A percentile compares a stretch with the other conserved stretches of the same genome.
phyloP scores from a whole-genome alignment of 495 filamentous ascomycete species.

The Xylaria scruposa region DNA sequence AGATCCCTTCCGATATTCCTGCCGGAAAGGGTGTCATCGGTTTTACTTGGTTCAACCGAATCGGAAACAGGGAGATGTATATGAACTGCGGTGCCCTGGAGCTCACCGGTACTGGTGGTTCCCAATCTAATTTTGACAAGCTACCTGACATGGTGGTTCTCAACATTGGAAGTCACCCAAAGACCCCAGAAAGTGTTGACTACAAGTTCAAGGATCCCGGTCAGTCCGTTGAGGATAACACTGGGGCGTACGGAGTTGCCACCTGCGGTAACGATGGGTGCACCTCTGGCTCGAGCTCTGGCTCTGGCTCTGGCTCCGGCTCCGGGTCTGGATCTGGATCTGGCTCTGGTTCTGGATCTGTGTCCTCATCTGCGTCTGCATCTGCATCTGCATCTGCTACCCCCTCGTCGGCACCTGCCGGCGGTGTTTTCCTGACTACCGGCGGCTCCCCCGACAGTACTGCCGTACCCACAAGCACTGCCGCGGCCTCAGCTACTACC shows the following conservation, averaged over 20 bases:
- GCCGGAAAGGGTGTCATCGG: constrained; percentile 72
- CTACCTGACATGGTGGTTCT: constrained; percentile 83
- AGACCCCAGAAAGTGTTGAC: constrained; percentile 52
- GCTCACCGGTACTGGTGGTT: constrained; percentile 61
- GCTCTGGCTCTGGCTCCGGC: constrained; percentile 28
- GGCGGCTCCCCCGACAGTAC: constrained; percentile 16
- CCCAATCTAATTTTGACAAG: constrained; percentile 55
- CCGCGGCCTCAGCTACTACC: constrained; percentile 27
- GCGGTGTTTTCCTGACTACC: constrained; percentile 37
- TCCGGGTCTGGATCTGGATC: constrained; percentile 23
- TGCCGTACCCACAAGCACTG: constrained; percentile 20
- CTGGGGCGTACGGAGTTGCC: constrained; percentile 28
- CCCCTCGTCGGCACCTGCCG: constrained; percentile 10
- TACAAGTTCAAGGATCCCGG: constrained; percentile 64
- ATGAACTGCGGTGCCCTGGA: constrained; percentile 88
- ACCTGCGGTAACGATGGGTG: constrained; percentile 35
- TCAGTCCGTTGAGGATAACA: constrained; percentile 54
- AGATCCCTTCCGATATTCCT: constrained; percentile 63
- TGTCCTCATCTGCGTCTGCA: constrained; percentile 24
- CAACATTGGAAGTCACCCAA: constrained; percentile 70
- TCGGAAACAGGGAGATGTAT: constrained; percentile 92
- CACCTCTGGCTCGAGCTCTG: constrained; percentile 29
- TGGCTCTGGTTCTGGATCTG: constrained; percentile 24
- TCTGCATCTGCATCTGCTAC: constrained; percentile 14
- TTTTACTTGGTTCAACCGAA: constrained; percentile 91